A percentile compares a stretch with the other conserved stretches of the same genome.
Evolutionary conservation across 176 grass and related monocot species (phyloP).

Genomic region (Hyparrhenia diplandra): DNA sequence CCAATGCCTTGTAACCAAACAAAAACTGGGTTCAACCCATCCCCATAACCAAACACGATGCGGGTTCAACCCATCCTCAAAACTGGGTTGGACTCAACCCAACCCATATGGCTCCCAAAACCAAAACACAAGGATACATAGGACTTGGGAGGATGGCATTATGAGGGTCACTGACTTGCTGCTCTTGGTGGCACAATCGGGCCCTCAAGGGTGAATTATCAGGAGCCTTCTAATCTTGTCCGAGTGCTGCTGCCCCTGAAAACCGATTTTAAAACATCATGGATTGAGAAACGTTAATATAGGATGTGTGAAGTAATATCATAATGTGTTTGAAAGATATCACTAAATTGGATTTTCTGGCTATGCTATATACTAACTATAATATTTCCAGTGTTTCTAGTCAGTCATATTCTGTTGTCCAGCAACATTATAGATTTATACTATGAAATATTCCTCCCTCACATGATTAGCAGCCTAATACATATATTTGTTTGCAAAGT

Average conservation of each 20-base stretch:
- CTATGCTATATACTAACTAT: slow-evolving; percentile 8
- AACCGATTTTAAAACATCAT: too few relatives aligned
- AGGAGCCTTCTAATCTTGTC: slow-evolving; percentile 5
- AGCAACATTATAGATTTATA: too few relatives aligned
- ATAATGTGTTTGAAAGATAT: slow-evolving; percentile 16
- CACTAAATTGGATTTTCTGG: slow-evolving; percentile 18
- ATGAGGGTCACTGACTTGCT: slow-evolving; percentile 6
- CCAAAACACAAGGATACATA: not conserved
- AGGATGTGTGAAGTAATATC: not conserved
- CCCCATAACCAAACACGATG: too few relatives aligned
- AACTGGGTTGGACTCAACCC: too few relatives aligned
- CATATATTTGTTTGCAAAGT: slow-evolving; percentile 4
- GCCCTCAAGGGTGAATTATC: not conserved
- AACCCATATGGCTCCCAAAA: too few relatives aligned
- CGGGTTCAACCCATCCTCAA: too few relatives aligned
- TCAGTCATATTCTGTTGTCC: slow-evolving; percentile 18
- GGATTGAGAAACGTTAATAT: too few relatives aligned
- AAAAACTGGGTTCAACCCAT: too few relatives aligned
- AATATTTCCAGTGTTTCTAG: slow-evolving; percentile 1
- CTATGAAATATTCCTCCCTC: not conserved
- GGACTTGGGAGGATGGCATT: not conserved
- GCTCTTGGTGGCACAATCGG: not conserved
- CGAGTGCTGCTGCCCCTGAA: too few relatives aligned
- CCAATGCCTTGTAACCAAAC: too few relatives aligned
- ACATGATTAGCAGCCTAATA: not conserved